Conservation (phyloP, 1,139 yeast genomes). For the Kodamaea ohmeri region DNA sequence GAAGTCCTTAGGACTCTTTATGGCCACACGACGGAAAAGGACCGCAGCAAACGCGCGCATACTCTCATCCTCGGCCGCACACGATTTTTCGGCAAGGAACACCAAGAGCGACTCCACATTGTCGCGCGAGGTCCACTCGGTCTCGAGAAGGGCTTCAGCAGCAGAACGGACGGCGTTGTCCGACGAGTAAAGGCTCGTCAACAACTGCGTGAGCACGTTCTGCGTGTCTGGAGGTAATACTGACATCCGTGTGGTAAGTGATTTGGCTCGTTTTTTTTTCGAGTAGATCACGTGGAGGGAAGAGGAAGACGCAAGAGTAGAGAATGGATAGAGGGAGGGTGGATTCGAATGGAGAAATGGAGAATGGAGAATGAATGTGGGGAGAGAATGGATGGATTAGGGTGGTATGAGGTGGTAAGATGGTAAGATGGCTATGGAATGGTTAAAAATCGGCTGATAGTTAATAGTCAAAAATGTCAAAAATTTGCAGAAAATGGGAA, state of each 20-base stretch:
- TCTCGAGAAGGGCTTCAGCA: conserved; percentile 74
- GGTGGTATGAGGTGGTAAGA: too few relatives aligned
- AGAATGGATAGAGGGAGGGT: too few relatives aligned
- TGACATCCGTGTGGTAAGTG: conserved; percentile 3
- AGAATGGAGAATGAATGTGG: too few relatives aligned
- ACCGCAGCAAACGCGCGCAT: conserved; percentile 76
- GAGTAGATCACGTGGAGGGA: conserved; percentile 1
- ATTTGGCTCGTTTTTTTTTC: conserved; percentile 1
- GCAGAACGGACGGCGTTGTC: conserved; percentile 70
- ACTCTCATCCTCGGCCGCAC: conserved; percentile 53
- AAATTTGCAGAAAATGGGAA: too few relatives aligned
- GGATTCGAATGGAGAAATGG: too few relatives aligned
- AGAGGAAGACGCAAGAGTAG: too few relatives aligned
- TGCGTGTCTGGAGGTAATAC: conserved; percentile 60
- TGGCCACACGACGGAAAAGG: conserved; percentile 80
- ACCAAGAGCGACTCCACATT: conserved; percentile 68
- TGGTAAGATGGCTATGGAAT: too few relatives aligned
- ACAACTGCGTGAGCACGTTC: conserved; percentile 53
- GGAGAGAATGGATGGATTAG: too few relatives aligned
- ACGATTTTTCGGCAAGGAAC: conserved; percentile 81
- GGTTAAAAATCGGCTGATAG: too few relatives aligned
- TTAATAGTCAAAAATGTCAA: too few relatives aligned
- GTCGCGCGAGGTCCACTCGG: conserved; percentile 67
- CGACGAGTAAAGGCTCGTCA: conserved; percentile 70
- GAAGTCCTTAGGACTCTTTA: conserved; percentile 66